Base-by-base conservation (phyloP, 2,329 filamentous ascomycete species). In the Phyllosticta ampelicida region DNA sequence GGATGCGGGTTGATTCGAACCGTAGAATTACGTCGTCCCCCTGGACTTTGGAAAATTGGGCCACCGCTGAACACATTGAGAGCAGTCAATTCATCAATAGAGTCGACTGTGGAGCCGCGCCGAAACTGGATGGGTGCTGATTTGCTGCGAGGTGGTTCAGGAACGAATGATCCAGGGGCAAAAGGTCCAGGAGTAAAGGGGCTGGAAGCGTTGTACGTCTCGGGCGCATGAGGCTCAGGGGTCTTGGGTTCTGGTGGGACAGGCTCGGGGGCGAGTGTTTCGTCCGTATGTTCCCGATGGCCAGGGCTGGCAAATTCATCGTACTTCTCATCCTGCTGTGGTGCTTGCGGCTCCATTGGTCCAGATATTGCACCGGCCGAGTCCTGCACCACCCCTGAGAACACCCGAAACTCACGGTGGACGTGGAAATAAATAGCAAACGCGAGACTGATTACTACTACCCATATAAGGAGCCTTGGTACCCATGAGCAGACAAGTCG, bases 401-500 rank as follows among this genome's bases (percentile, higher is more conserved):
- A 54, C n/a, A 44, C 30, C 6, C 29, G 51, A 49, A 59, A 59
- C 9, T 59, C 57, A 16, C 29, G 29, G 11, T 44, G 57, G 20
- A 59, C 57, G 62, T 89, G 86, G 10, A 82, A 66, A 67, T 90
- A 90, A n/a, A 90, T 84, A 6, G 80, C 81, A 21, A 80, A 73
- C 53, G 89, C 89, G 1, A 87, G 80, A 26, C 76, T 69, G 30
- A 89, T 71, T 62, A 91, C 86, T 23, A 79, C 73, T 9, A 79
- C 66, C 62, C 87, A 82, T 55, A 90, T 84, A 36, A 87, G 63
- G 62, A 90, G 90, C 54, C 87, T 79, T 36, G 87, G 88, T 8
- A 87, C 78, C 87, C 88, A 92, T 59, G 81, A 80, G 2, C 91
- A 74, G 0, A 80, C 83, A 16, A 86, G 73, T 50, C 84, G 78